These are phyloP conservation scores for Chamaenerion angustifolium DNA, from an alignment of 345 rosid species.

Conservation along the genomic window DNA sequence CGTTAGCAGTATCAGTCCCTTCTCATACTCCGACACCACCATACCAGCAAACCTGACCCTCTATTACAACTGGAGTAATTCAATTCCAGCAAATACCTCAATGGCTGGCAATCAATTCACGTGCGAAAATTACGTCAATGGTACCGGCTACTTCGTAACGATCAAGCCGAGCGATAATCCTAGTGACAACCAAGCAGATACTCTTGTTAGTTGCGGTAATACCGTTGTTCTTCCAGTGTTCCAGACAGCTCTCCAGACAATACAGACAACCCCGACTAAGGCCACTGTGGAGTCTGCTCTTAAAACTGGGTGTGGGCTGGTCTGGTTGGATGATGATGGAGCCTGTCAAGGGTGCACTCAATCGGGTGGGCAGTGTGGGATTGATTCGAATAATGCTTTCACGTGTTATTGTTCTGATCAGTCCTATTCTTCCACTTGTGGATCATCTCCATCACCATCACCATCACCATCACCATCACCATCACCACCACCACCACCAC, in stretches of 20 bases:
- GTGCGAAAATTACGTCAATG: not conserved
- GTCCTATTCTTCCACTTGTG: conserved; percentile 4
- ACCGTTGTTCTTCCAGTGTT: conserved; percentile 6
- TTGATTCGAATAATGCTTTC: not conserved
- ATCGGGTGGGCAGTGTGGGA: conserved; percentile 11
- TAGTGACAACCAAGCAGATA: not conserved
- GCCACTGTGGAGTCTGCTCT: conserved; percentile 3
- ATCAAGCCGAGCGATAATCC: not conserved
- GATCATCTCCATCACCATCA: not conserved
- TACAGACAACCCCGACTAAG: not conserved
- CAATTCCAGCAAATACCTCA: not conserved
- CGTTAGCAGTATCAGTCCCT: not conserved
- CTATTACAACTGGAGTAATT: conserved; percentile 2
- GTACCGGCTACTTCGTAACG: not conserved
- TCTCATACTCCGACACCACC: not conserved
- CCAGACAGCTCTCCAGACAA: not conserved
- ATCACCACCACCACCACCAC: no score
- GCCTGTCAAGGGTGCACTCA: not conserved
- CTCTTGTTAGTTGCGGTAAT: conserved; percentile 1
- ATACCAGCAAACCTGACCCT: not conserved
- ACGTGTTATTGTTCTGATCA: conserved; percentile 7
- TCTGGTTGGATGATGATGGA: conserved; percentile 3
- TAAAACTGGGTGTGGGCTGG: conserved; percentile 4
- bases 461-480: no score
- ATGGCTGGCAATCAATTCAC: no score